Evolutionary conservation across 2,329 filamentous ascomycete species (phyloP).

Genomic region (Cladorrhinum sp.): DNA sequence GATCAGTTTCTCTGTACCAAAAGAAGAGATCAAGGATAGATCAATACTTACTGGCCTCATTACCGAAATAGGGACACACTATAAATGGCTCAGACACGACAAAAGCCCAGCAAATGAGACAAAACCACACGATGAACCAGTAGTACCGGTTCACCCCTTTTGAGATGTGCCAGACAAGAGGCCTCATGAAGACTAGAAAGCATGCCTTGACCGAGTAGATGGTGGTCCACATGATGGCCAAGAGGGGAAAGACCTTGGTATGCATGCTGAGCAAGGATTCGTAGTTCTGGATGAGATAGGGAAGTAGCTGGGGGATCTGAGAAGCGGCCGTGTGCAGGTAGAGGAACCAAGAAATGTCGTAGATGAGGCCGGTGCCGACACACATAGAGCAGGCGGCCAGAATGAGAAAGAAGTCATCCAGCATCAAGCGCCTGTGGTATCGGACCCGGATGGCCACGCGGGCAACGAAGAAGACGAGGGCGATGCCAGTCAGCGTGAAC

Average conservation of each 20-base stretch:
- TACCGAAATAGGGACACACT: slow-evolving; percentile 24
- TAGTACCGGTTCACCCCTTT: slow-evolving; percentile 25
- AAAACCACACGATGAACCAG: slow-evolving; percentile 23
- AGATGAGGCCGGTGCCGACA: slow-evolving; percentile 23
- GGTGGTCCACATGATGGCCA: slow-evolving; percentile 23
- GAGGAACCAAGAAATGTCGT: slow-evolving; percentile 25
- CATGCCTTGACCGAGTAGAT: slow-evolving; percentile 25
- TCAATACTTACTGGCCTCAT: slow-evolving; percentile 16
- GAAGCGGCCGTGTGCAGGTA: slow-evolving; percentile 22
- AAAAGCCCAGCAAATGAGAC: slow-evolving; percentile 21
- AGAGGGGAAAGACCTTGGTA: slow-evolving; percentile 16
- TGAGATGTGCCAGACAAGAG: slow-evolving; percentile 21
- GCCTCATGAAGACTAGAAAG: slow-evolving; percentile 25
- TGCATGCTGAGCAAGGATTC: slow-evolving; percentile 12
- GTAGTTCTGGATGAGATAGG: slow-evolving; percentile 16
- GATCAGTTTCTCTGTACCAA: background rate
- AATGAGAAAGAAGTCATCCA: slow-evolving; percentile 24
- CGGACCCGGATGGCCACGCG: slow-evolving; percentile 22
- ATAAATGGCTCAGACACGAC: slow-evolving; percentile 25
- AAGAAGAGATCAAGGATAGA: background rate
- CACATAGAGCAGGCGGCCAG: slow-evolving; percentile 18
- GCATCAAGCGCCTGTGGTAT: slow-evolving; percentile 17
- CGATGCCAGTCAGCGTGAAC: slow-evolving; percentile 13
- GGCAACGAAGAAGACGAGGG: slow-evolving; percentile 20
- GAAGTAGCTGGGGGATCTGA: slow-evolving; percentile 3